Conservation (phyloP, 2,329 filamentous ascomycete genomes). For the Diaporthe citriasiana region DNA sequence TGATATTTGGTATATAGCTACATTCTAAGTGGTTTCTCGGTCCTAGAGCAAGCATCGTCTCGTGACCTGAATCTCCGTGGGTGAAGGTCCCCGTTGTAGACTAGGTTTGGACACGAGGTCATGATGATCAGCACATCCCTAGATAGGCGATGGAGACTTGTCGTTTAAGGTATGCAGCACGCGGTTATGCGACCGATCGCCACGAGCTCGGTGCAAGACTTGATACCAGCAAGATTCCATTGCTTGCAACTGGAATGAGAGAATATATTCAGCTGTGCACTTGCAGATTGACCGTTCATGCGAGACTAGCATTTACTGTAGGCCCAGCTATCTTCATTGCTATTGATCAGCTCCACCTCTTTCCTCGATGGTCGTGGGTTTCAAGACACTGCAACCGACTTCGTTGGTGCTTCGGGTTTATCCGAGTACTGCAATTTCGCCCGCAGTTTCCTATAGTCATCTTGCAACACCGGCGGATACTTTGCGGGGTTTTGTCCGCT, state of each 20-base stretch:
- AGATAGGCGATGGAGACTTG: not conserved
- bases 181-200: not conserved
- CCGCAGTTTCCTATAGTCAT: constrained; percentile 42
- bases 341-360: not conserved
- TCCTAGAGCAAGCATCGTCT: not conserved
- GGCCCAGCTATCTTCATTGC: not conserved
- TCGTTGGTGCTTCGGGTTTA: constrained; percentile 20
- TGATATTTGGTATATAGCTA: no score
- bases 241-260: not conserved
- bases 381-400: constrained; percentile 22
- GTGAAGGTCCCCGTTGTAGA: no score
- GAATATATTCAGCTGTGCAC: not conserved
- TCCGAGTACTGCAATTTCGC: constrained; percentile 41
- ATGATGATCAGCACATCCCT: not conserved
- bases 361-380: not conserved
- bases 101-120: no score
- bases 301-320: not conserved
- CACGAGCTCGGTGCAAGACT: not conserved
- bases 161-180: not conserved
- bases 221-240: not conserved
- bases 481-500: constrained; percentile 58
- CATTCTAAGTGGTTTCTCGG: not conserved
- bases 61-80: not conserved
- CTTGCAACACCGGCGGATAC: constrained; percentile 57
- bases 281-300: not conserved